Conservation (phyloP, 805 yeast genomes). For the Zygoascus bituminiphila region DNA sequence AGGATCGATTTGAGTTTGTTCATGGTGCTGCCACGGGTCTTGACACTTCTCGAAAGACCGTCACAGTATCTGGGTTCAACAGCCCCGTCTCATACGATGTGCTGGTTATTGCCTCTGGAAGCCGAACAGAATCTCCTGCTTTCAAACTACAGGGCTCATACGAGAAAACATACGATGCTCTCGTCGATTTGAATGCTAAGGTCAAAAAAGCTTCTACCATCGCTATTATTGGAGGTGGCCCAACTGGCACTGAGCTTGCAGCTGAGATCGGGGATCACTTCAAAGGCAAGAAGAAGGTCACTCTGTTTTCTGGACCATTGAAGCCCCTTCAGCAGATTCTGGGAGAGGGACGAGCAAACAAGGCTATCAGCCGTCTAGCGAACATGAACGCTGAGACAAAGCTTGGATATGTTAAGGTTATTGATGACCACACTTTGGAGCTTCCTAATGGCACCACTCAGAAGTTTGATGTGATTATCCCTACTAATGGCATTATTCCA, state of each 20-base stretch:
- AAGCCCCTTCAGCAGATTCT: conserved; percentile 12
- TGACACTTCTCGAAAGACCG: conserved; percentile 11
- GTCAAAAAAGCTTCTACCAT: conserved; percentile 32
- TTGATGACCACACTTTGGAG: conserved; percentile 6
- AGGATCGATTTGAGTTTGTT: conserved; percentile 7
- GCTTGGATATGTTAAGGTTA: conserved; percentile 6
- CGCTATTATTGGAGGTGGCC: conserved; percentile 46
- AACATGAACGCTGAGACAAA: conserved; percentile 17
- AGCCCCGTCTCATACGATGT: conserved; percentile 10
- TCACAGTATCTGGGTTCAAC: not conserved
- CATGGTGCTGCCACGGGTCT: conserved; percentile 11
- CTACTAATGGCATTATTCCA: conserved; percentile 14
- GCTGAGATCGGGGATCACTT: conserved; percentile 38
- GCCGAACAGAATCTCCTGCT: conserved; percentile 8
- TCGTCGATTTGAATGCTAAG: conserved; percentile 12
- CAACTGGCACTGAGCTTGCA: conserved; percentile 44
- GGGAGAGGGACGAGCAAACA: conserved; percentile 8
- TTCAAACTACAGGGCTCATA: conserved; percentile 11
- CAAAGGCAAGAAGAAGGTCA: conserved; percentile 29
- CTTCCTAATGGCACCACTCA: conserved; percentile 11
- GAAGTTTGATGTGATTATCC: conserved; percentile 14
- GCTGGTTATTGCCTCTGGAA: conserved; percentile 18
- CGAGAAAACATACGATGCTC: conserved; percentile 6
- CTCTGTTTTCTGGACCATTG: conserved; percentile 16
- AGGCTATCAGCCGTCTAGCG: conserved; percentile 12